Evolutionary conservation across 192 early-diverging fungal genomes (phyloP).

Genomic region (Chytriomyces hyalinus): DNA sequence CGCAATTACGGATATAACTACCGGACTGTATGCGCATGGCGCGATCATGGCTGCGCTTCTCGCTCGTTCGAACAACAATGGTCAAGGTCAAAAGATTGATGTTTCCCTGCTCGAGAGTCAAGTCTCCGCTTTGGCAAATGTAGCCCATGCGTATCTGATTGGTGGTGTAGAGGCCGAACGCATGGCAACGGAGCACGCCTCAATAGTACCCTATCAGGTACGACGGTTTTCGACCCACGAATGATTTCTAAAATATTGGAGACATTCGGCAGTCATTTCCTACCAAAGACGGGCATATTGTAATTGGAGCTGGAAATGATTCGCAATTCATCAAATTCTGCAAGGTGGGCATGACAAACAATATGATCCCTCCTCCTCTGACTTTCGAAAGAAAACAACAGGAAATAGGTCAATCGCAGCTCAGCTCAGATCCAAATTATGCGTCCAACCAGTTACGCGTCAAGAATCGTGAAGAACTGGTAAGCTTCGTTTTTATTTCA

Average conservation of each 20-base stretch:
- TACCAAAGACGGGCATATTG: conserved; percentile 77
- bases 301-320: conserved; percentile 93
- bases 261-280: conserved; percentile 55
- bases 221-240: conserved; percentile 73
- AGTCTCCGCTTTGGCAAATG: conserved; percentile 86
- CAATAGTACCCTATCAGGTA: conserved; percentile 87
- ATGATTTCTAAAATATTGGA: conserved; percentile 62
- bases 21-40: conserved; percentile 84
- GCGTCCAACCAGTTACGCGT: conserved; percentile 78
- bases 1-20: conserved; percentile 84
- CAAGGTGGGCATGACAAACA: conserved; percentile 49
- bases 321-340: conserved; percentile 78
- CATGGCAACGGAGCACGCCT: conserved; percentile 86
- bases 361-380: too few species aligned
- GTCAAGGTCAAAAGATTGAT: conserved; percentile 83
- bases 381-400: too few species aligned
- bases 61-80: conserved; percentile 62
- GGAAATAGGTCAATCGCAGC: conserved; percentile 12
- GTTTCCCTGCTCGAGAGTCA: conserved; percentile 88
- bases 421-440: conserved; percentile 62
- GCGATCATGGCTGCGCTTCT: conserved; percentile 89
- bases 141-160: conserved; percentile 85
- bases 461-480: conserved; percentile 66
- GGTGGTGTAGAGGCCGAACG: conserved; percentile 71
- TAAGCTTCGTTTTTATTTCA: conserved; percentile 28